A percentile compares a stretch with the other conserved stretches of the same genome.
phyloP scores from a whole-genome alignment of 495 filamentous ascomycete species.

The Talaromyces trachyspermus region DNA sequence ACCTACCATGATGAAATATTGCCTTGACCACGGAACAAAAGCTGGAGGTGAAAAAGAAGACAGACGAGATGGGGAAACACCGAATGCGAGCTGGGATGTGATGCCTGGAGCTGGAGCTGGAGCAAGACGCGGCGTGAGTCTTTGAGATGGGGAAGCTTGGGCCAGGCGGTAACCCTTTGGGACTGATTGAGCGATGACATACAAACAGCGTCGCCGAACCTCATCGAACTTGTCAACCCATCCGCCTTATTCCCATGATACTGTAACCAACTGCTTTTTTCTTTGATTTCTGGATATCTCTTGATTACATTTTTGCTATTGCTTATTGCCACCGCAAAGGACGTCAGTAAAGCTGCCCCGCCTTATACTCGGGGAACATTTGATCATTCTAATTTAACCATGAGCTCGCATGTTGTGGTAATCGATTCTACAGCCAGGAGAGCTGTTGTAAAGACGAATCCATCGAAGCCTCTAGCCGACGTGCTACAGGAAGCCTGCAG shows the following conservation, averaged over 20 bases:
- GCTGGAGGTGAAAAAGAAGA: not conserved
- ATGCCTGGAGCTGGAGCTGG: not conserved
- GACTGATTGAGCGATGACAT: too few relatives aligned
- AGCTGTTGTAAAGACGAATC: conserved; percentile 73
- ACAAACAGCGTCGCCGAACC: conserved; percentile 1
- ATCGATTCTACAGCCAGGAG: conserved; percentile 67
- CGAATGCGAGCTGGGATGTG: too few relatives aligned
- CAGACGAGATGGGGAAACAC: not conserved
- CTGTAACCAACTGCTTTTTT: conserved; percentile 2
- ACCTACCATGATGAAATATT: conserved; percentile 8
- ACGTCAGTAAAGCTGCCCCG: conserved; percentile 15
- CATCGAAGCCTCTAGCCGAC: conserved; percentile 71
- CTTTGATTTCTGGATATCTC: not conserved
- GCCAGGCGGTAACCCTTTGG: conserved; percentile 6
- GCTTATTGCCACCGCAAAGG: not conserved
- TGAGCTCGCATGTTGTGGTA: conserved; percentile 87
- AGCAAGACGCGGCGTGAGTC: conserved; percentile 9
- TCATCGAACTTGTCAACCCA: conserved; percentile 6
- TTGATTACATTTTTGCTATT: not conserved
- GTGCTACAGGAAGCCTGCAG: conserved; percentile 77
- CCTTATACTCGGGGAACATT: conserved; percentile 13
- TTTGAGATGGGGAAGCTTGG: conserved; percentile 7
- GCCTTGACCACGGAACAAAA: not conserved
- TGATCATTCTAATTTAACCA: conserved; percentile 28
- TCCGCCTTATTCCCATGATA: too few relatives aligned